Conservation (phyloP, 345 rosid genomes). For the Geranium brycei region DNA sequence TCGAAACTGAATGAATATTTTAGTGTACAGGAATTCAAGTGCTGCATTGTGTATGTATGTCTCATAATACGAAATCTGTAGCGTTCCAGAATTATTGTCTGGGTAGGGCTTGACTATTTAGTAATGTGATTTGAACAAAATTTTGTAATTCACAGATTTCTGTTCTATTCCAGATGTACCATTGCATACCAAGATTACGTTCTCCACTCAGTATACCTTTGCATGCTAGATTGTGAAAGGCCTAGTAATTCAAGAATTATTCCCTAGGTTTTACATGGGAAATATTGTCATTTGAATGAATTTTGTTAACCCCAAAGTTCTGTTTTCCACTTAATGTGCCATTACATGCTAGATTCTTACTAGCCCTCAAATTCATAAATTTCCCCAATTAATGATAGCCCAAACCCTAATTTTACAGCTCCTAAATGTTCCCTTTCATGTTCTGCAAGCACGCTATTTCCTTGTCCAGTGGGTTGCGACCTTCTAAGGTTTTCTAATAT, state of each 20-base stretch:
- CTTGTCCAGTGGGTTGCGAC: not conserved
- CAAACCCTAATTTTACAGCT: not conserved
- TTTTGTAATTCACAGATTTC: not conserved
- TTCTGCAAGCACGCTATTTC: not conserved
- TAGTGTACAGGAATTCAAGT: not conserved
- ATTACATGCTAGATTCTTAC: not conserved
- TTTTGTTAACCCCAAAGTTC: no score
- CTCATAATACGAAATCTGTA: not conserved
- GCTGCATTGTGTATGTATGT: not conserved
- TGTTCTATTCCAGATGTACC: not conserved
- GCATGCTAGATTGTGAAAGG: no score
- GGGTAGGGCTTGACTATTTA: not conserved
- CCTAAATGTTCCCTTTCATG: not conserved
- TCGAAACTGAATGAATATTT: not conserved
- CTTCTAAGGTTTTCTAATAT: not conserved
- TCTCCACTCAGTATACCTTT: no score
- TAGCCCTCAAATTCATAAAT: not conserved
- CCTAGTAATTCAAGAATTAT: no score
- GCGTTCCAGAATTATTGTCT: not conserved
- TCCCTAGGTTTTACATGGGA: no score
- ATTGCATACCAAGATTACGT: not conserved
- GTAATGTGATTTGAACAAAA: not conserved
- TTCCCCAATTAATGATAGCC: not conserved
- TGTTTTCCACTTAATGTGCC: not conserved
- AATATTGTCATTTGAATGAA: no score